Evolutionary conservation across 177 flowering plant genomes (phyloP).

Genomic region (Vitis hybrid): DNA sequence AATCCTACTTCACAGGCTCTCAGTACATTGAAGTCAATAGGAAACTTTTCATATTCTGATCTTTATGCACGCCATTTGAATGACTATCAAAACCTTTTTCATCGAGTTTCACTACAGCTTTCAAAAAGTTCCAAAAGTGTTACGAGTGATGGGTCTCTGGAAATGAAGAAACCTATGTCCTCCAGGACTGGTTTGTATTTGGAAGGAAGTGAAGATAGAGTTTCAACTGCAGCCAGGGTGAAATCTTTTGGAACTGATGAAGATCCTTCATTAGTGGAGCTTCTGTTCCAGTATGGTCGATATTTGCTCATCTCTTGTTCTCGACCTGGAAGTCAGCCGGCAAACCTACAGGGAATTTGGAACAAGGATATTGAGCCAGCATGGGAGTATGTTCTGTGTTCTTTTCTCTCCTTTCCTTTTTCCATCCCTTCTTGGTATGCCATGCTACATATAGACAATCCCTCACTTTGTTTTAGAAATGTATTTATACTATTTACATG

Average conservation of each 20-base stretch:
- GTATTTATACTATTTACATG: too few species aligned
- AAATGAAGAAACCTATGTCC: conserved; percentile 14
- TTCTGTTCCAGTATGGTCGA: conserved; percentile 89
- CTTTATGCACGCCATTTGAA: conserved; percentile 73
- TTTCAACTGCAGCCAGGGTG: conserved; percentile 75
- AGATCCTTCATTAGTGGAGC: conserved; percentile 89
- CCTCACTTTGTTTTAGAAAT: too few species aligned
- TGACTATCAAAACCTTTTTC: conserved; percentile 88
- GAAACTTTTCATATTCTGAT: conserved; percentile 55
- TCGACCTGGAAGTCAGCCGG: conserved; percentile 84
- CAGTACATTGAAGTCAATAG: conserved; percentile 32
- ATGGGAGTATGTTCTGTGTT: conserved; percentile 77
- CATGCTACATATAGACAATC: not conserved
- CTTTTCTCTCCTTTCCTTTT: not conserved
- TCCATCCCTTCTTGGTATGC: not conserved
- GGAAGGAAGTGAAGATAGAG: conserved; percentile 13
- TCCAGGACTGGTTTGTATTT: conserved; percentile 4
- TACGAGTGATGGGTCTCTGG: conserved; percentile 18
- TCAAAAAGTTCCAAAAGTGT: conserved; percentile 45
- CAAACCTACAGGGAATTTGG: conserved; percentile 97
- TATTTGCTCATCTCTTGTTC: conserved; percentile 91
- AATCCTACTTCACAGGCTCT: conserved; percentile 57
- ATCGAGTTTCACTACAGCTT: conserved; percentile 81
- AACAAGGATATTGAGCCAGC: conserved; percentile 75
- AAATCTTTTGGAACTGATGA: conserved; percentile 79